phyloP scores from a whole-genome alignment of 2,329 filamentous ascomycete species.

The Stemphylium vesicarium region DNA sequence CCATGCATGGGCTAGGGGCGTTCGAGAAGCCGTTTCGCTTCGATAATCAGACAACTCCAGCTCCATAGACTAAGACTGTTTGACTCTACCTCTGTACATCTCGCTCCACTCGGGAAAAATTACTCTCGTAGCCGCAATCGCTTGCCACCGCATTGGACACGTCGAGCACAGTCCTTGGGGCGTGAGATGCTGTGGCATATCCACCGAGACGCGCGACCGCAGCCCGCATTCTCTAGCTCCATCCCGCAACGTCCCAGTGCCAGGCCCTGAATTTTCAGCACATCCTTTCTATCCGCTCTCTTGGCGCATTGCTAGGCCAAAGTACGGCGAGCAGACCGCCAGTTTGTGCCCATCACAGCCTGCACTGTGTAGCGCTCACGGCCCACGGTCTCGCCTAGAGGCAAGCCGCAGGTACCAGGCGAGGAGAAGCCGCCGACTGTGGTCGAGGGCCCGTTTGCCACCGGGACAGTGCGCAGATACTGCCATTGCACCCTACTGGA shows the following conservation, averaged over 20 bases:
- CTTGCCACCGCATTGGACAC: slow-evolving; percentile 34
- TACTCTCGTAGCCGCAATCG: slow-evolving; percentile 8
- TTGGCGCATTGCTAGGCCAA: slow-evolving; percentile 26
- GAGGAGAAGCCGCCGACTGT: slow-evolving; percentile 9
- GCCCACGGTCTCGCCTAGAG: slow-evolving; percentile 20
- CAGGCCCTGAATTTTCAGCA: slow-evolving; percentile 28
- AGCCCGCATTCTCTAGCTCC: slow-evolving; percentile 12
- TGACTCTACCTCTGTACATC: slow-evolving; percentile 6
- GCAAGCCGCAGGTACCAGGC: slow-evolving; percentile 13
- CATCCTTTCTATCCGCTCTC: slow-evolving; percentile 23
- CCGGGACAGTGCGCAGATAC: not conserved
- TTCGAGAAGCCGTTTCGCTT: slow-evolving; percentile 23
- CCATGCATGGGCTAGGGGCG: slow-evolving; percentile 20
- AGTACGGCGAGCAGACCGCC: slow-evolving; percentile 38
- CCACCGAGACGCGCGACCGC: slow-evolving; percentile 14
- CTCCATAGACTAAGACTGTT: slow-evolving; percentile 22
- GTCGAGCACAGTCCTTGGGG: slow-evolving; percentile 21
- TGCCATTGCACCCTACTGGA: not conserved
- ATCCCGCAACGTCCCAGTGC: slow-evolving; percentile 18
- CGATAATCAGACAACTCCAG: slow-evolving; percentile 19
- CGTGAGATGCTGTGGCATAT: slow-evolving; percentile 11
- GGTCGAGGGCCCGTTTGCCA: not conserved
- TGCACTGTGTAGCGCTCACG: slow-evolving; percentile 14
- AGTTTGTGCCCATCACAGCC: slow-evolving; percentile 31
- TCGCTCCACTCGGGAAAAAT: slow-evolving; percentile 25